Conservation (phyloP, 257 asterid genomes). For the Primulina huaijiensis region DNA sequence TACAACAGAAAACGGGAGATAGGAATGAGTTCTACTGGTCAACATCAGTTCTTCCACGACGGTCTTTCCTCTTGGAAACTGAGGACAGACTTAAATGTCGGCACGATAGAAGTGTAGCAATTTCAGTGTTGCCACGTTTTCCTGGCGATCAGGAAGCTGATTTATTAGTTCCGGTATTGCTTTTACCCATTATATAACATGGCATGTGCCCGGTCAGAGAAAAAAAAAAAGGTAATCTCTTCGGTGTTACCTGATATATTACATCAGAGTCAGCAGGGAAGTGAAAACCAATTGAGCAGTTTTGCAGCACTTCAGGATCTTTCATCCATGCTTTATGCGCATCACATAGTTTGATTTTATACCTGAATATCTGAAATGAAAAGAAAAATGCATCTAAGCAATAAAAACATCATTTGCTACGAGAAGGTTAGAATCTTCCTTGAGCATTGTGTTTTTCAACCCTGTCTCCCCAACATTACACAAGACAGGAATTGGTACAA, state of each 20-base stretch:
- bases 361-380: slow-evolving; percentile 56
- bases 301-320: slow-evolving; percentile 66
- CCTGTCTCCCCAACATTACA: slow-evolving; percentile 1
- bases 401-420: background rate
- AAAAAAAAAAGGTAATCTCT: too few species aligned
- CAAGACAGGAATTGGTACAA: background rate
- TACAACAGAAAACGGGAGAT: slow-evolving; percentile 22
- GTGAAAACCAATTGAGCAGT: slow-evolving; percentile 73
- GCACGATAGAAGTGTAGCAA: slow-evolving; percentile 73
- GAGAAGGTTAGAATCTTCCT: background rate
- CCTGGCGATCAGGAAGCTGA: slow-evolving; percentile 39
- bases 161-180: slow-evolving; percentile 12
- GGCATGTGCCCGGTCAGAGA: background rate
- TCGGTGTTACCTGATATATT: slow-evolving; percentile 36
- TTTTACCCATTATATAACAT: background rate
- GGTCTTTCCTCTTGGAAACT: slow-evolving; percentile 21
- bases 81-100: slow-evolving; percentile 23
- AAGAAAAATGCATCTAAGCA: background rate
- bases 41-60: slow-evolving; percentile 9
- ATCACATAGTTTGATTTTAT: slow-evolving; percentile 68
- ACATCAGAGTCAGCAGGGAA: slow-evolving; percentile 53
- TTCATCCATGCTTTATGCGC: slow-evolving; percentile 85
- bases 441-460: background rate
- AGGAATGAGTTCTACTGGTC: slow-evolving; percentile 21
- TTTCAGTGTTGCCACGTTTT: slow-evolving; percentile 49